Percentiles rank a stretch among this genome's conserved stretches.
Evolutionary conservation across 2,329 filamentous ascomycete species (phyloP).

Genomic region (Pseudogymnoascus sp.): DNA sequence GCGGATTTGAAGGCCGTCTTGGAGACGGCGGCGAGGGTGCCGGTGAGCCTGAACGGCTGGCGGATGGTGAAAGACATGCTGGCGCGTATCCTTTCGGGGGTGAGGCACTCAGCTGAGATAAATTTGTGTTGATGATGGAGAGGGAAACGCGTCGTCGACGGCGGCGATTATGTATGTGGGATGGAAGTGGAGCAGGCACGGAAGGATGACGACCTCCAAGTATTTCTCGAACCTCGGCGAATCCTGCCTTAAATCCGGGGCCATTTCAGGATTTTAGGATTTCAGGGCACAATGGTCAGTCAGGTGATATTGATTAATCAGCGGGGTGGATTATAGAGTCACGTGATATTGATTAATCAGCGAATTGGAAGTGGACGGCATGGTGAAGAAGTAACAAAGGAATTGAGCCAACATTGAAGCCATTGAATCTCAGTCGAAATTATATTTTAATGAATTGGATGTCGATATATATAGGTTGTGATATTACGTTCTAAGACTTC

Average conservation of each 20-base stretch:
- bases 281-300: background rate
- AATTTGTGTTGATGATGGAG: background rate
- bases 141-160: background rate
- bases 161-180: slow-evolving; percentile 2
- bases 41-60: slow-evolving; percentile 56
- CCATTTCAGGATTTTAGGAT: background rate
- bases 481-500: background rate
- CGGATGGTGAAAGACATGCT: slow-evolving; percentile 59
- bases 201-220: slow-evolving; percentile 4
- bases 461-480: background rate
- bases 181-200: slow-evolving; percentile 1
- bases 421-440: background rate
- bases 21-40: slow-evolving; percentile 45
- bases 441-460: background rate
- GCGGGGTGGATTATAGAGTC: background rate
- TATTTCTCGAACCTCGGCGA: slow-evolving; percentile 7
- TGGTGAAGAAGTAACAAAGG: background rate
- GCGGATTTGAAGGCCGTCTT: slow-evolving; percentile 42
- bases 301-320: slow-evolving; percentile 2
- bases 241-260: slow-evolving; percentile 1
- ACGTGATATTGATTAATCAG: background rate
- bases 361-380: background rate
- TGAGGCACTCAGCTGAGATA: slow-evolving; percentile 9
- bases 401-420: background rate
- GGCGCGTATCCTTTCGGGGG: slow-evolving; percentile 6